These are phyloP conservation scores for Suillus fuscotomentosus DNA, from an alignment of 768 basidiomycete genomes.

Conservation along the genomic window DNA sequence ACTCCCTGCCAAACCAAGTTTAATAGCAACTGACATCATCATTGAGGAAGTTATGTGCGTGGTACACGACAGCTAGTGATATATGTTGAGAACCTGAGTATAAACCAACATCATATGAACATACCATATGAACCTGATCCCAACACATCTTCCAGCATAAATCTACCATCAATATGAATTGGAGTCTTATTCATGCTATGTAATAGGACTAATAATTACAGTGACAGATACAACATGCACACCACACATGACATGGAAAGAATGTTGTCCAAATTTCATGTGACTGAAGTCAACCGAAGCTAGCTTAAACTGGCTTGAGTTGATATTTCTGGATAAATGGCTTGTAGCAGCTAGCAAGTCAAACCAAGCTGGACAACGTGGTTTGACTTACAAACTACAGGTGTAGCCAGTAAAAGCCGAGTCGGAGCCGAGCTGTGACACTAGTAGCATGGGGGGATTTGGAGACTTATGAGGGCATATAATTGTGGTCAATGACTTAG, in stretches of 20 bases:
- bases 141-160: neutral
- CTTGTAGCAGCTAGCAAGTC: neutral
- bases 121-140: neutral
- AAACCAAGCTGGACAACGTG: neutral
- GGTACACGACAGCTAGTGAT: too few species aligned
- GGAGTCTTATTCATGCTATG: neutral
- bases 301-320: neutral
- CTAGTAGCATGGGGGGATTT: too few species aligned
- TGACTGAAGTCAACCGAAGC: neutral
- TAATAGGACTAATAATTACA: neutral
- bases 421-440: neutral
- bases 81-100: too few species aligned
- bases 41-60: too few species aligned
- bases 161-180: neutral
- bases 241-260: neutral
- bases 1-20: too few species aligned
- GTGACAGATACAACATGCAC: neutral
- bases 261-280: neutral
- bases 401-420: neutral
- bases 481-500: too few species aligned
- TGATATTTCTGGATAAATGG: neutral
- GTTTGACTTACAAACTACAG: neutral
- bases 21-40: too few species aligned
- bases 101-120: neutral
- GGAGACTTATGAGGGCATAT: too few species aligned